Base-by-base conservation (phyloP, 139 green algal genomes). In the Asterochloris erici region DNA sequence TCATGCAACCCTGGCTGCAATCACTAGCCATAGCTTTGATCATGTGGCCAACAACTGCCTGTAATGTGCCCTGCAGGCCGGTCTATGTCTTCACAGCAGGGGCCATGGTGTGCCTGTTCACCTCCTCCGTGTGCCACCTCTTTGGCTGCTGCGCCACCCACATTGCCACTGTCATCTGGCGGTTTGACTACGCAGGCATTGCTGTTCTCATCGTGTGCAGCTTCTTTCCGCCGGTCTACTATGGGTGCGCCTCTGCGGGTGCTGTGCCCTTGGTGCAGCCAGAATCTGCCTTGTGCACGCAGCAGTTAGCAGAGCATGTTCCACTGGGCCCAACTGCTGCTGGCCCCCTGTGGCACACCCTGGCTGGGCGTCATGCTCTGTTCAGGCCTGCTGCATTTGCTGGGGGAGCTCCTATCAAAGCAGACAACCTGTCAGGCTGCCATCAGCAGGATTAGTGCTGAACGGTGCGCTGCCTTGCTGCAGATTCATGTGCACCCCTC, bases 101-200 rank as follows among this genome's bases (percentile, higher is more conserved):
- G 9, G 96, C 96, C 73, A 97, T 97, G 90, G 86, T 87, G 9
- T 99, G 96, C 89, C 87, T 99, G 73, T 81, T 97, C 12, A 90
- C 92, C 17, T 96, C 90, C 60, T 85, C 87, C 47, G 66, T 93
- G 2, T 98, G 95, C 87, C 96, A 99, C 88, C 88, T 98, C 12
- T 92, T 99, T 24, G 91, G 88, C 47, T 98, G 95, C 88, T 97
- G 94, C 85, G 85, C 92, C 24, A 77, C 70, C 21, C 90, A 97
- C 82, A 79, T 95, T 15, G 78, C 87, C 10, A 74, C 85, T 54
- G 76, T 85, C 19, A 89, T 98, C 38, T 98, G 94, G 95, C 84
- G 92, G 0, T 93, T 99, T 82, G 96, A 99, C 88, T 99, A 99
- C 78, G 91, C 91, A 11, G 95, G 96, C 38, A 99, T 99, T 24